Percentiles rank a stretch among this genome's conserved stretches.
phyloP scores from a whole-genome alignment of 306 rosid genomes.

The Rosa chinensis region DNA sequence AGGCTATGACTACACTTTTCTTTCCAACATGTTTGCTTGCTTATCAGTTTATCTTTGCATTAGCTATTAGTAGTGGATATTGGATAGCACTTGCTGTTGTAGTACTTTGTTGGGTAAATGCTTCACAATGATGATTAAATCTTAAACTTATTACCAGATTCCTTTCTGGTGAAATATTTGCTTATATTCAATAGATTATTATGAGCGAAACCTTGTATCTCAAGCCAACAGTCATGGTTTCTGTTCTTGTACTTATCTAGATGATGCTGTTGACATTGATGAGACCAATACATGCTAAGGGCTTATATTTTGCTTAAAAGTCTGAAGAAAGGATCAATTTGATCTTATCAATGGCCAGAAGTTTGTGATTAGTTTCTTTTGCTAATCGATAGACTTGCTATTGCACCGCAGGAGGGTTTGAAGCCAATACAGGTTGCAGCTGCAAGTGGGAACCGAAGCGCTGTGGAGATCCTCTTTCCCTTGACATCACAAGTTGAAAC shows the following conservation, averaged over 20 bases:
- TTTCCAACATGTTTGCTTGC: neutral
- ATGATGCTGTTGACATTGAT: neutral
- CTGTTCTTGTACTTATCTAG: neutral
- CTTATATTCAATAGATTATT: neutral
- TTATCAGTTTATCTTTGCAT: conserved; percentile 3
- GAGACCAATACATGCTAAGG: neutral
- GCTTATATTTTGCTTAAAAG: neutral
- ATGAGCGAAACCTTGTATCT: neutral
- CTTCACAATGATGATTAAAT: neutral
- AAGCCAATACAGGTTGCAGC: conserved; percentile 87
- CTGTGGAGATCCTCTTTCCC: conserved; percentile 74
- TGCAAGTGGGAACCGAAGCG: conserved; percentile 59
- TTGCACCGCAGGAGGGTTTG: conserved; percentile 69
- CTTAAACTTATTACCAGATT: neutral
- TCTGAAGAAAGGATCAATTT: neutral
- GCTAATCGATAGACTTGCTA: neutral
- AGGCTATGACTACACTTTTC: conserved; percentile 6
- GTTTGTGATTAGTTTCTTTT: neutral
- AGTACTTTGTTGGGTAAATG: neutral
- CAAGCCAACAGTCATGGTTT: neutral
- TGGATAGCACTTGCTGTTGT: neutral
- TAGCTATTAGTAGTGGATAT: neutral
- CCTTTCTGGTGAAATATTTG: neutral
- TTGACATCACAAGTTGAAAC: conserved; percentile 61
- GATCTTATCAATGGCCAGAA: neutral